Base-by-base conservation (phyloP, 768 basidiomycete genomes). In the Agaricus subrufescens region DNA sequence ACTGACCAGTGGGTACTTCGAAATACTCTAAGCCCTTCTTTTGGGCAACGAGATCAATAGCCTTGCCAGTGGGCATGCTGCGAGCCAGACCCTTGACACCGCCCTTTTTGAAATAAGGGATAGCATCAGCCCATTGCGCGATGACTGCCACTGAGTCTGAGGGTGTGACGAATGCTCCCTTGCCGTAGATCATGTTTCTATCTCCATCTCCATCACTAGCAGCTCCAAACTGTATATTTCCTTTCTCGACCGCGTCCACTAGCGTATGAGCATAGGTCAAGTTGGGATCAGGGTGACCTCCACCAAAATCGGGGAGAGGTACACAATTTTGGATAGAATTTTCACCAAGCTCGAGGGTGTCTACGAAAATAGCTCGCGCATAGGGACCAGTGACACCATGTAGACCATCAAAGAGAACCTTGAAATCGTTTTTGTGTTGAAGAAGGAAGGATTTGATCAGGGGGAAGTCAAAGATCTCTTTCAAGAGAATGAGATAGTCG, bases 111-210 rank as follows among this genome's bases (percentile, higher is more conserved):
- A 95, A 96, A 76, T 95, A 95, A 10, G 94, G 94, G 62, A 95
- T 94, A 53, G 79, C 78, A 56, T 94, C 83, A 12, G 91, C 92
- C 92, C 93, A 98, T 71, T 98, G 87, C 31, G 97, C 97, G 66
- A 99, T 99, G 76, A 99, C 94, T 27, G 97, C 97, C 57, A 99
- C 96, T 8, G 92, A 95, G 73, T 99, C 97, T 7, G 88, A 91
- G 14, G 97, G 97, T 10, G 96, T 98, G 60, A 99, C 97, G 70
- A 99, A 99, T 45, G 97, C 97, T 59, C 90, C 89, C 69, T 90
- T 89, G 63, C 97, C 97, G 71, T 99, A 99, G 67, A 99, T 98
- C 97, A 99, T 98, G 79, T 99, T 98, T 60, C 97, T 76, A 71
- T 98, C 97, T 40, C 97, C 96, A 63, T 98, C 97, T 29, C 97